Percentiles rank a stretch among this genome's conserved stretches.
These are phyloP conservation scores for Mycena floridula DNA, from an alignment of 768 basidiomycete species.

Conservation along the genomic window DNA sequence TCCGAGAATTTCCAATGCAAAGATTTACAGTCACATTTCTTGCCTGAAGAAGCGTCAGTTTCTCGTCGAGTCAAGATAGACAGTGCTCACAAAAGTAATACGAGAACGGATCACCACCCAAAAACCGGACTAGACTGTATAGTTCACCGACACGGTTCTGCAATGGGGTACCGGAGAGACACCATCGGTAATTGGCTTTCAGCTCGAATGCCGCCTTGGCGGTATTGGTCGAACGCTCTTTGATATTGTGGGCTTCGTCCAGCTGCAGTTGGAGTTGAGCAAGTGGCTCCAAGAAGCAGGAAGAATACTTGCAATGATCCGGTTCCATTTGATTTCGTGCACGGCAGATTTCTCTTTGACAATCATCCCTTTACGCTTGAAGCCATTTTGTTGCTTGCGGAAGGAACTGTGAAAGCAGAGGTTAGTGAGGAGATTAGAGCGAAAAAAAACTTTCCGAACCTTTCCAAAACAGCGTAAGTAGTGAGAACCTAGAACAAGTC, in stretches of 20 bases:
- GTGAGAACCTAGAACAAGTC: slow-evolving; percentile 58
- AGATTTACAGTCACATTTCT: slow-evolving; percentile 89
- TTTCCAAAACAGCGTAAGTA: slow-evolving; percentile 83
- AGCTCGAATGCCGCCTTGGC: slow-evolving; percentile 96
- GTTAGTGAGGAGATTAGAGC: not conserved
- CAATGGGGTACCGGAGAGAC: slow-evolving; percentile 91
- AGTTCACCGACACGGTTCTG: slow-evolving; percentile 99
- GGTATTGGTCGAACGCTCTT: slow-evolving; percentile 90
- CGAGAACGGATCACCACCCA: slow-evolving; percentile 90
- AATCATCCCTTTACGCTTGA: slow-evolving; percentile 77
- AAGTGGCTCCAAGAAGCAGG: not conserved
- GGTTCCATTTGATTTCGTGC: slow-evolving; percentile 81
- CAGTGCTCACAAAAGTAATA: slow-evolving; percentile 76
- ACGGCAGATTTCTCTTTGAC: slow-evolving; percentile 86
- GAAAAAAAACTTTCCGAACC: slow-evolving; percentile 17
- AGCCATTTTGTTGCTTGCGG: slow-evolving; percentile 89
- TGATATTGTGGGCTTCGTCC: slow-evolving; percentile 98
- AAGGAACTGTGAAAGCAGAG: slow-evolving; percentile 50
- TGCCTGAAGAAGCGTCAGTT: slow-evolving; percentile 43
- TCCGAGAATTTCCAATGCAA: slow-evolving; percentile 92
- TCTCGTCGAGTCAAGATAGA: slow-evolving; percentile 1
- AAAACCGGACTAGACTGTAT: slow-evolving; percentile 88
- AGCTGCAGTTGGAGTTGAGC: slow-evolving; percentile 38
- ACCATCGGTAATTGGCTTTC: slow-evolving; percentile 80
- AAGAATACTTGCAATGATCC: slow-evolving; percentile 54